Evolutionary conservation across 2,329 filamentous ascomycete genomes (phyloP).

Genomic region (Lojkania enalia): DNA sequence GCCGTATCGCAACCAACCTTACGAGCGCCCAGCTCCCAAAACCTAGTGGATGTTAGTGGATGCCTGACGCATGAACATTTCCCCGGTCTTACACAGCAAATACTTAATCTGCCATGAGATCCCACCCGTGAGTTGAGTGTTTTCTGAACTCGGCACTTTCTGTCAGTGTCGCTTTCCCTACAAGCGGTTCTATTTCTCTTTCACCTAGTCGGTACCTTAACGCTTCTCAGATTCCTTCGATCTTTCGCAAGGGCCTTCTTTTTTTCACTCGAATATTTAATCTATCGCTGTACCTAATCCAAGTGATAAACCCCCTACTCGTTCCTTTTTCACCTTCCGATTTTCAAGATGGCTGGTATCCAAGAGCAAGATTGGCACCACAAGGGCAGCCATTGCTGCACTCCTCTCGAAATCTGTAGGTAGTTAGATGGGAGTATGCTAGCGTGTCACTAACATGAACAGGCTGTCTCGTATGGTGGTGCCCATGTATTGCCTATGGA

Average conservation of each 20-base stretch:
- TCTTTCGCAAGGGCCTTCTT: too few species aligned
- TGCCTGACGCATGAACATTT: constrained; percentile 3
- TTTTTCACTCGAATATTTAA: constrained; percentile 1
- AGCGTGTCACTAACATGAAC: constrained; percentile 6
- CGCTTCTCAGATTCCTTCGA: background rate
- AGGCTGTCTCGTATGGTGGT: constrained; percentile 40
- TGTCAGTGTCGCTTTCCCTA: background rate
- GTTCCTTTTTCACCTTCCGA: background rate
- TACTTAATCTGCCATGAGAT: background rate
- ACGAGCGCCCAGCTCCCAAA: background rate
- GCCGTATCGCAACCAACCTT: background rate
- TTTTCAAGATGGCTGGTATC: constrained; percentile 21
- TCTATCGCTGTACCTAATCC: background rate
- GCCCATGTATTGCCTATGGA: constrained; percentile 39
- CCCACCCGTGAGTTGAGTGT: background rate
- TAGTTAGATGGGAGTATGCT: background rate
- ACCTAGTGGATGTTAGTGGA: background rate
- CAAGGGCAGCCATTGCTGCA: constrained; percentile 33
- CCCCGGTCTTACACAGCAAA: background rate
- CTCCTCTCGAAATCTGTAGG: constrained; percentile 36
- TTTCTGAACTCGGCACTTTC: background rate
- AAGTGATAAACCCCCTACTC: too few species aligned
- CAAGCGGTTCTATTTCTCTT: background rate
- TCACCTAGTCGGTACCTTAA: background rate
- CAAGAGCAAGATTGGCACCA: constrained; percentile 37